phyloP scores from a whole-genome alignment of 257 asterid species.

The Solanum bukasovii region DNA sequence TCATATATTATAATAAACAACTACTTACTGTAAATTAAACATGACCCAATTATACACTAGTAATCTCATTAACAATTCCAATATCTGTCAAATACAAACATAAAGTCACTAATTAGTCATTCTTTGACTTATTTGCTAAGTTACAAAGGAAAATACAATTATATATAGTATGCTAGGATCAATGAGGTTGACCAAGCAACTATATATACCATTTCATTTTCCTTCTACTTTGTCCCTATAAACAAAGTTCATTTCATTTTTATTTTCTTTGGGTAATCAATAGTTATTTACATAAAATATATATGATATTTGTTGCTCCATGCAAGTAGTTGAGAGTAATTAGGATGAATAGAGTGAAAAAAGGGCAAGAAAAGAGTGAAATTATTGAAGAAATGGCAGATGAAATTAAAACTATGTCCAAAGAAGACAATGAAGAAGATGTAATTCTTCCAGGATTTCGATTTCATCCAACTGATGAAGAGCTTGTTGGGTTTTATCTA shows the following conservation, averaged over 20 bases:
- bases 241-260: background rate
- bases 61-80: background rate
- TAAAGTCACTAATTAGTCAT: background rate
- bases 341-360: background rate
- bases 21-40: background rate
- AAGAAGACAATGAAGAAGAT: background rate
- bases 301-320: background rate
- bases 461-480: slow-evolving; percentile 4
- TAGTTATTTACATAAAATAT: background rate
- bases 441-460: slow-evolving; percentile 1
- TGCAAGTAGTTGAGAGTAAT: background rate
- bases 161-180: background rate
- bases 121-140: background rate
- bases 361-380: background rate
- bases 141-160: background rate
- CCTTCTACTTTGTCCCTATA: background rate
- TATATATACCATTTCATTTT: background rate
- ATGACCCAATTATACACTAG: background rate
- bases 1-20: background rate
- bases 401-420: background rate
- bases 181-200: background rate
- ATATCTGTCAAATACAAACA: background rate
- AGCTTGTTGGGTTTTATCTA: slow-evolving; percentile 3
- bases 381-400: background rate
- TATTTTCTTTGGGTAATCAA: background rate